Evolutionary conservation across 805 yeast genomes (phyloP), one percentile per base, ranked within the genome.

Genomic region (Kluyveromyces starmeri): DNA sequence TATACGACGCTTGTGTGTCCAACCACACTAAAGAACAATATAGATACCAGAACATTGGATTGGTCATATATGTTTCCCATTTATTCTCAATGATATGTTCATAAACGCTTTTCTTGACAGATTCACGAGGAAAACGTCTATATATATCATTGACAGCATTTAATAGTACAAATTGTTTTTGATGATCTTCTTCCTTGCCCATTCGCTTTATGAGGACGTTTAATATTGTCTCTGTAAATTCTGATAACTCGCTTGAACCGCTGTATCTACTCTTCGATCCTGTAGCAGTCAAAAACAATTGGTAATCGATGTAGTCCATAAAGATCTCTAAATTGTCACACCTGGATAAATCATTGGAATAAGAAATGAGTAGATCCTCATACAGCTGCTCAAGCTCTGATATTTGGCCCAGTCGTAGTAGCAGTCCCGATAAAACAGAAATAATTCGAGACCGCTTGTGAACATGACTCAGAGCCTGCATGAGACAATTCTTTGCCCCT

Each of bases 251-350:
- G 4, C 38, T n/a, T 9, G 26, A 32, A 10, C 40, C 18, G 19
- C 25, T 40, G 31, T 48, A 49, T 28, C 53, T 37, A 23, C 53
- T 48, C 16, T 39, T 40, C 3, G 36, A 14, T 14, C 20, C 31
- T 1, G 19, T 7, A 12, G 43, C 36, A 15, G 37, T 47, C 14
- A 35, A 15, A 27, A 56, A 56, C 11, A 45, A 29, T 22, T 42
- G 36, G 32, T 42, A 50, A 20, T 53, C 53, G n/a, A 56, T 38
- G 32, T 42, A 49, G 33, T 56, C 61, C 51, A 54, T 48, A 36
- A 56, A 55, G 11, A 53, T 13, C 22, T 50, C 50, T 32, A 50
- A 55, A 29, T 50, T 53, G 17, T 53, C 53, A 7, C 40, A 28
- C 4, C 39, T 35, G 19, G 49, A 48, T 4, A 55, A 36, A 17